Conservation (phyloP, 2,329 filamentous ascomycete genomes). For the Colletotrichum cuscutae region DNA sequence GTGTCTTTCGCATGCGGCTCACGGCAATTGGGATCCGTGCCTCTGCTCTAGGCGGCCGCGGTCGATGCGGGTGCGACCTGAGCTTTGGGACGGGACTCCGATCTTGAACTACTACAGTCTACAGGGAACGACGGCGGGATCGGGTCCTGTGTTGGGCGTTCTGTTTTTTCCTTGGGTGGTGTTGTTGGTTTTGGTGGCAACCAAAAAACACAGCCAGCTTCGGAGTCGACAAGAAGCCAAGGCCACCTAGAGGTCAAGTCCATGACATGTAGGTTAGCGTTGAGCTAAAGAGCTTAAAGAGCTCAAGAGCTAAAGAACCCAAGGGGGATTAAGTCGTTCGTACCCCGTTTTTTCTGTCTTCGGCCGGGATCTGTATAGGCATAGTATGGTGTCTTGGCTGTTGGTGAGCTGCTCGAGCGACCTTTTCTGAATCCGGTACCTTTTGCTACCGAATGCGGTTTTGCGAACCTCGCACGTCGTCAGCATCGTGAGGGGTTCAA, state of each 20-base stretch:
- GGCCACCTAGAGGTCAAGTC: not conserved
- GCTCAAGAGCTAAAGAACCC: not conserved
- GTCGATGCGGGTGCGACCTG: not conserved
- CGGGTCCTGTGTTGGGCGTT: not conserved
- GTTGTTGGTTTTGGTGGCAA: not conserved
- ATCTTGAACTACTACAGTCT: not conserved
- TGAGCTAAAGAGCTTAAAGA: not conserved
- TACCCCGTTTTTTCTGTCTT: not conserved
- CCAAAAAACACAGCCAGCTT: not conserved
- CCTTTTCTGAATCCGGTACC: not conserved
- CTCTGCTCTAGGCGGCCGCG: not conserved
- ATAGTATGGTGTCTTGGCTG: not conserved
- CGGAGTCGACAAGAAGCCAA: not conserved
- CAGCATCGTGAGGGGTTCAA: not conserved
- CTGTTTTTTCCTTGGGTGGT: not conserved
- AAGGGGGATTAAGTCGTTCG: not conserved
- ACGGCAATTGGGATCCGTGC: not conserved
- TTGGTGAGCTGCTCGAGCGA: not conserved
- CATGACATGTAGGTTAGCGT: not conserved
- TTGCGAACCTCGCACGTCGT: not conserved
- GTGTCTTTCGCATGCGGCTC: not conserved
- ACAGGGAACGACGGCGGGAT: not conserved
- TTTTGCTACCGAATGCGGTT: not conserved
- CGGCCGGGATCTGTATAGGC: not conserved
- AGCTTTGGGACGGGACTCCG: not conserved